These are phyloP conservation scores for Flaveria sonorensis DNA, from an alignment of 129 eudicot genomes.

Conservation along the genomic window DNA sequence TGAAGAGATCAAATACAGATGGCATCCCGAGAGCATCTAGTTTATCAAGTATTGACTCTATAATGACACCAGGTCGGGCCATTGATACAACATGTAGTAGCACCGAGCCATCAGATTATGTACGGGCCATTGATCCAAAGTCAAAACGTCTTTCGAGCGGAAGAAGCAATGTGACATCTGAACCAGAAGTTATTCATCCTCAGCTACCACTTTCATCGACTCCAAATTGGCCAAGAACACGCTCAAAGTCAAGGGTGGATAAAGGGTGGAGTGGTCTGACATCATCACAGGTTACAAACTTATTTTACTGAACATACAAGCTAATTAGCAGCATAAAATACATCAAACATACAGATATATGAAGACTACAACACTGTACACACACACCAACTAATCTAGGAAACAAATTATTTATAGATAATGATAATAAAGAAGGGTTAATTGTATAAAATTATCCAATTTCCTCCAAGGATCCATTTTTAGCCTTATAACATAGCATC, in stretches of 20 bases:
- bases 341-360: background rate
- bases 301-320: background rate
- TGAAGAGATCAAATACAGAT: slow-evolving; percentile 75
- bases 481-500: background rate
- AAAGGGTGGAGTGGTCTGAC: slow-evolving; percentile 80
- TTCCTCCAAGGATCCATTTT: background rate
- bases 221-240: slow-evolving; percentile 93
- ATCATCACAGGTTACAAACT: slow-evolving; percentile 37
- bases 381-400: background rate
- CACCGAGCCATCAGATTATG: slow-evolving; percentile 94
- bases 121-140: slow-evolving; percentile 82
- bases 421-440: background rate
- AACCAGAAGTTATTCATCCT: slow-evolving; percentile 92
- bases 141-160: slow-evolving; percentile 82
- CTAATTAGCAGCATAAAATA: background rate
- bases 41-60: slow-evolving; percentile 92
- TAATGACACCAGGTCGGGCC: slow-evolving; percentile 85
- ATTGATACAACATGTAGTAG: slow-evolving; percentile 85
- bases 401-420: background rate
- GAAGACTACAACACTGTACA: background rate
- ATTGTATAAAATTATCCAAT: slow-evolving; percentile 2
- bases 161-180: slow-evolving; percentile 62
- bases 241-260: slow-evolving; percentile 85
- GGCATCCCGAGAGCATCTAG: slow-evolving; percentile 95
- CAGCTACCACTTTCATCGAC: slow-evolving; percentile 72